Evolutionary conservation across 495 filamentous ascomycete genomes (phyloP), one percentile per base, ranked within the genome.

Genomic region (Aspergillus indologenus): DNA sequence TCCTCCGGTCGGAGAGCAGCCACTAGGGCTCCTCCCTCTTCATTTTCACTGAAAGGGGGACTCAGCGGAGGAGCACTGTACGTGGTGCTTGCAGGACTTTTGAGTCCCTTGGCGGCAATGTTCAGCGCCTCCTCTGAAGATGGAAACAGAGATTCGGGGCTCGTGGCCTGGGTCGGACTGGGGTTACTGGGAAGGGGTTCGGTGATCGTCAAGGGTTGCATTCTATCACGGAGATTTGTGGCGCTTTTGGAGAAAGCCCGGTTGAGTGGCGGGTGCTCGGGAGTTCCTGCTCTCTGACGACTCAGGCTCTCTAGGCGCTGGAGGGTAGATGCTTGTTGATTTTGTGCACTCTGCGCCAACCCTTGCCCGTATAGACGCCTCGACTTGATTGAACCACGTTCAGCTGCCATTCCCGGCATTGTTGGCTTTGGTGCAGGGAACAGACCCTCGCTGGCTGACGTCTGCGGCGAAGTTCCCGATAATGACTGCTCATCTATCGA

Each of bases 281-380:
- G 74, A 7, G 69, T 78, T 21, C 68, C 70, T 40, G 74, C 69
- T 19, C 72, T 74, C 48, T 74, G 79, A 57, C 62, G 84, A 77
- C 62, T 83, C 80, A 96, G 69, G 5, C 85, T 89, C 64, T 96
- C 92, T 18, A 96, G 77, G 48, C 91, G 83, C n/a, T 84, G 83
- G 62, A 92, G 64, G 9, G 89, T 84, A 7, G 88, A 89, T 6
- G 81, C 81, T 65, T 93, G 91, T 64, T 95, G 89, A 55, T 90
- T 92, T 46, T 91, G 87, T 18, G 87, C 77, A 43, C 95, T 84
- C 60, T 93, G 89, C 45, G 86, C 88, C 20, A 94, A 75, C 1
- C 86, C 89, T 61, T 90, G 88, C 60, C 96, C 93, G 68, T 98
- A 98, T 1, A 98, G 79, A 53, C 91, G 81, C 48, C 88, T 83